These are phyloP conservation scores for Aspergillus carlsbadensis DNA, from an alignment of 495 filamentous ascomycete species.

Conservation along the genomic window DNA sequence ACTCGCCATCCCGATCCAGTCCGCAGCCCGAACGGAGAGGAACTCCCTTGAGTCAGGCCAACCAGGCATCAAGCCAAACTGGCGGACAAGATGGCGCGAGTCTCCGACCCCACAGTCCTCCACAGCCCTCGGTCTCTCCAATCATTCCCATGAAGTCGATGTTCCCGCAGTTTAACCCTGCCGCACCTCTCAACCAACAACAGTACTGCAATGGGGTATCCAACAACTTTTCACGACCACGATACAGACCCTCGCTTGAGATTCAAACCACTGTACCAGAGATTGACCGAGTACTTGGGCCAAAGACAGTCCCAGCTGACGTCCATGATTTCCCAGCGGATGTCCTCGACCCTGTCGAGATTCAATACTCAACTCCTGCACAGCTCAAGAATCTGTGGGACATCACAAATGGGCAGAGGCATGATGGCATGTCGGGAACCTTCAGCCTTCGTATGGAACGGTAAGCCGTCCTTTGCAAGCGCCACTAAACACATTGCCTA, in stretches of 20 bases:
- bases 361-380: slow-evolving; percentile 40
- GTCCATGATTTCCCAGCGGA: slow-evolving; percentile 45
- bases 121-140: slow-evolving; percentile 30
- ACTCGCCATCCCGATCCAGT: slow-evolving; percentile 24
- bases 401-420: slow-evolving; percentile 53
- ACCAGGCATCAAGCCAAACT: not conserved
- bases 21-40: slow-evolving; percentile 21
- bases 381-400: slow-evolving; percentile 53
- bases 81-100: not conserved
- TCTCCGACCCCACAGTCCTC: slow-evolving; percentile 40
- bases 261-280: slow-evolving; percentile 30
- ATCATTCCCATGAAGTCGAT: slow-evolving; percentile 62
- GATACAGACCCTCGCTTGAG: slow-evolving; percentile 36
- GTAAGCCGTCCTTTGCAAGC: too few relatives aligned
- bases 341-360: slow-evolving; percentile 33
- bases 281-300: slow-evolving; percentile 41
- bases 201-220: slow-evolving; percentile 60
- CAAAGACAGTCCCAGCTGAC: slow-evolving; percentile 47
- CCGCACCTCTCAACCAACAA: slow-evolving; percentile 66
- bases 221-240: slow-evolving; percentile 42
- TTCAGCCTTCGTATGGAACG: slow-evolving; percentile 48
- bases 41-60: slow-evolving; percentile 29
- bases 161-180: slow-evolving; percentile 78
- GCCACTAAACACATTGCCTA: too few relatives aligned
- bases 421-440: slow-evolving; percentile 31